phyloP scores from a whole-genome alignment of 1,284 basidiomycete species.

The Sanghuangporus baumii region DNA sequence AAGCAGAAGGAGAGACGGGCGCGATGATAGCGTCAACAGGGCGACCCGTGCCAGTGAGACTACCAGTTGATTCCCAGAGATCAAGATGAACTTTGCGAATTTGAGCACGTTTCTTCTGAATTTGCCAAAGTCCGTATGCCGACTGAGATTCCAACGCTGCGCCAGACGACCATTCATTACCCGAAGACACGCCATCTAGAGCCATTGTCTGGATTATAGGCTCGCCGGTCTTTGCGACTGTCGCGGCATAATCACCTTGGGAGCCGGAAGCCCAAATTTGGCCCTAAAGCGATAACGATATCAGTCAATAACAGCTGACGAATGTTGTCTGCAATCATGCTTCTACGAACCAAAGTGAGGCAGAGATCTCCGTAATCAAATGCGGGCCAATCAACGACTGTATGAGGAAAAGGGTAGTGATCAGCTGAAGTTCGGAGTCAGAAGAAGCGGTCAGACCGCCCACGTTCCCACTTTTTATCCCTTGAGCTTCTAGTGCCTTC shows the following conservation, averaged over 20 bases:
- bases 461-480: conserved; percentile 50
- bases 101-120: conserved; percentile 39
- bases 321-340: neutral
- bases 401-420: neutral
- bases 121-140: conserved; percentile 53
- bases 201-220: conserved; percentile 47
- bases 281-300: conserved; percentile 23
- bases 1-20: conserved; percentile 47
- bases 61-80: conserved; percentile 48
- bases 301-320: neutral
- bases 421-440: conserved; percentile 1
- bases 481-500: conserved; percentile 53
- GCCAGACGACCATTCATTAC: conserved; percentile 19
- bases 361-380: conserved; percentile 37
- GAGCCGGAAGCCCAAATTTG: conserved; percentile 39
- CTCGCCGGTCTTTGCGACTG: conserved; percentile 39
- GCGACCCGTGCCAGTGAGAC: conserved; percentile 49
- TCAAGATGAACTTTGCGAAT: conserved; percentile 47
- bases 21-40: conserved; percentile 61
- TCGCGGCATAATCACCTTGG: conserved; percentile 37
- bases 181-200: conserved; percentile 26
- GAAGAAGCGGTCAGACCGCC: neutral
- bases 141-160: conserved; percentile 25
- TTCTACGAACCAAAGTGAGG: conserved; percentile 29
- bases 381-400: conserved; percentile 37